Percentiles rank a stretch among this genome's conserved stretches.
Evolutionary conservation across 2,329 filamentous ascomycete species (phyloP).

Genomic region (Fusarium caatingaense): DNA sequence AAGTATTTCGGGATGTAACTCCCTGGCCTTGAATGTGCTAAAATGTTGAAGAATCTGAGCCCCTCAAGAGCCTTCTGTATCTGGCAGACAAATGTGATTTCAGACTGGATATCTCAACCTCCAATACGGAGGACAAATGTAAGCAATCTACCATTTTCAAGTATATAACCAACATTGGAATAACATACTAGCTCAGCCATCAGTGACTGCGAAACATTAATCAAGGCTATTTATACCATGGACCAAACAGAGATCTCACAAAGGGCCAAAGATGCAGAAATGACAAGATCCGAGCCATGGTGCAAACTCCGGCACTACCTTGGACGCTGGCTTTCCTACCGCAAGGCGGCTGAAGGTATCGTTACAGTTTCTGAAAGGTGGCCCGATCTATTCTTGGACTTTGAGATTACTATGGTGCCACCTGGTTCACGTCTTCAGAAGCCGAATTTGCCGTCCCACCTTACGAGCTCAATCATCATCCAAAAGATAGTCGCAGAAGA

Average conservation of each 20-base stretch:
- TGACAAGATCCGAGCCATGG: constrained; percentile 26
- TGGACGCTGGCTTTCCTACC: constrained; percentile 43
- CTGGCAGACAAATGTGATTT: not conserved
- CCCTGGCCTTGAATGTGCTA: no score
- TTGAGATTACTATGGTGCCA: constrained; percentile 39
- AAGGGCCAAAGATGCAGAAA: constrained; percentile 2
- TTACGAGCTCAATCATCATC: constrained; percentile 7
- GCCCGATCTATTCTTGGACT: constrained; percentile 43
- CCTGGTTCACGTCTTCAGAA: constrained; percentile 30
- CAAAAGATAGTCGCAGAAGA: not conserved
- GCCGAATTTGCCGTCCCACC: not conserved
- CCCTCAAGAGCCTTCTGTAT: not conserved
- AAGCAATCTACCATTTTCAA: not conserved
- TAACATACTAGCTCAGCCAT: constrained; percentile 11
- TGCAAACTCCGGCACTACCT: constrained; percentile 42
- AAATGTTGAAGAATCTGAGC: not conserved
- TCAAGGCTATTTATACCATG: constrained; percentile 19
- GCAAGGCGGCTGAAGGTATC: constrained; percentile 31
- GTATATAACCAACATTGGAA: not conserved
- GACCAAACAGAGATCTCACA: not conserved
- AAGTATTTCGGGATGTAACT: not conserved
- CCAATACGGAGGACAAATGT: not conserved
- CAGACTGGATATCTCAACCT: not conserved
- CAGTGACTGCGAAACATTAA: constrained; percentile 27
- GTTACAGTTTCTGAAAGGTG: constrained; percentile 26